Evolutionary conservation across 1,139 yeast species (phyloP), one percentile per base, ranked within the genome.

Genomic region (Candida pseudocylindracea): DNA sequence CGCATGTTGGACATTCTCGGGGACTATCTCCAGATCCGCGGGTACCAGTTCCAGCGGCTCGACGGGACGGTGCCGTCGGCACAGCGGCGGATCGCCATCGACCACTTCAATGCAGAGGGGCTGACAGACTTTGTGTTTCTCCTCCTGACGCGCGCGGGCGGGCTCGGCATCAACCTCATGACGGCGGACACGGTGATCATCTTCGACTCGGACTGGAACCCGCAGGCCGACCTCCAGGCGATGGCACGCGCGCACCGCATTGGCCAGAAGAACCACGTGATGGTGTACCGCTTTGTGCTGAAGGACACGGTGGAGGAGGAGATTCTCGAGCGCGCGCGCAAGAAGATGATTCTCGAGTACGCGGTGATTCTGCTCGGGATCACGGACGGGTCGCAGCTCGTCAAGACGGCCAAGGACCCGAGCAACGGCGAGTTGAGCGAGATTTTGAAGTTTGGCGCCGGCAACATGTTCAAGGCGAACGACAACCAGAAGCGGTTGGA

Each of bases 171-270:
- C 49, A 88, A 88, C 49, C 63, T 91, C 49, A 88, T 85, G 96
- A 88, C 98, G 6, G 98, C 99, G 4, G 99, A 88, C 48, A 88
- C 98, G 4, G 99, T 88, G 28, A 80, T 88, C 42, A 83, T 88
- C 31, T 88, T 88, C 54, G 99, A 88, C 54, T 79, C 94, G 10
- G 99, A 88, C 57, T 88, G 99, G 99, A 88, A 88, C 48, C 43
- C 43, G 2, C 42, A 40, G 24, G 96, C 96, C 1, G 98, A 85
- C 63, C 58, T 85, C 42, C 96, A 88, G 54, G 98, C 98, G 4
- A 91, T 91, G 99, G 99, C 98, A 1, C 72, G 99, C 55, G 99
- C 98, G 3, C 99, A 88, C 55, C 73, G 99, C 60, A 88, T 88
- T 47, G 99, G 99, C 11, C 99, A 88, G 51, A 88, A 88, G 52